Percentiles rank a stretch among this genome's conserved stretches.
Conservation (phyloP, 2,329 filamentous ascomycete species). For the Trematosphaeria pertusa region DNA sequence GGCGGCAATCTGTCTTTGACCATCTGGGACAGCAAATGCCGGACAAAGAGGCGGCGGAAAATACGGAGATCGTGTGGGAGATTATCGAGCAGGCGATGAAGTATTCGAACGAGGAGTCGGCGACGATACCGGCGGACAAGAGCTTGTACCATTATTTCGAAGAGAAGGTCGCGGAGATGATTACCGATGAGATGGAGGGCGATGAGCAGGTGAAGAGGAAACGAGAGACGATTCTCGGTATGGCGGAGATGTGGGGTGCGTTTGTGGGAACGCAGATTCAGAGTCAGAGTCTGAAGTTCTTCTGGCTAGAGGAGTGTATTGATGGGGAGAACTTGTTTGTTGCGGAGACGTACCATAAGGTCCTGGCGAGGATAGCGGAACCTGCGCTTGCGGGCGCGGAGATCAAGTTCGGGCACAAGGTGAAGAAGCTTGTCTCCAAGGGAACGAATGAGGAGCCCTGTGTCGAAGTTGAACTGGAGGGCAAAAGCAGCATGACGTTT, state of each 20-base stretch:
- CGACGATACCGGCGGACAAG: conserved; percentile 58
- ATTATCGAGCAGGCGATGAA: conserved; percentile 73
- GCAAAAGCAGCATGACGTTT: conserved; percentile 59
- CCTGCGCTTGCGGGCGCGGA: conserved; percentile 63
- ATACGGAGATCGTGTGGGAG: conserved; percentile 67
- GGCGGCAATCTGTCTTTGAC: conserved; percentile 63
- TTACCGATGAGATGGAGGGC: conserved; percentile 41
- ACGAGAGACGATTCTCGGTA: conserved; percentile 59
- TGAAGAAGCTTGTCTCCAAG: conserved; percentile 51
- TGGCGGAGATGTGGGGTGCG: conserved; percentile 72
- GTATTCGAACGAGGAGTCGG: conserved; percentile 65
- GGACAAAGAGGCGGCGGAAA: conserved; percentile 45
- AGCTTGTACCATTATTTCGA: conserved; percentile 66
- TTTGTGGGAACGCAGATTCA: conserved; percentile 72
- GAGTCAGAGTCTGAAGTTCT: conserved; percentile 74
- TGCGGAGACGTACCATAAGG: conserved; percentile 65
- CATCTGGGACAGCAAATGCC: conserved; percentile 62
- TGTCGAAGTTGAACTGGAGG: conserved; percentile 53
- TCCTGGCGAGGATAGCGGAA: conserved; percentile 66
- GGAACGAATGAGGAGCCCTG: conserved; percentile 23
- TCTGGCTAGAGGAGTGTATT: conserved; percentile 80
- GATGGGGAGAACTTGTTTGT: conserved; percentile 73
- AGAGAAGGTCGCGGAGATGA: conserved; percentile 55
- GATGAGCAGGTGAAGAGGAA: conserved; percentile 50
- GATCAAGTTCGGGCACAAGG: conserved; percentile 58